Conservation (phyloP, 1,139 yeast species). For the Suhomyces yuchorum region DNA sequence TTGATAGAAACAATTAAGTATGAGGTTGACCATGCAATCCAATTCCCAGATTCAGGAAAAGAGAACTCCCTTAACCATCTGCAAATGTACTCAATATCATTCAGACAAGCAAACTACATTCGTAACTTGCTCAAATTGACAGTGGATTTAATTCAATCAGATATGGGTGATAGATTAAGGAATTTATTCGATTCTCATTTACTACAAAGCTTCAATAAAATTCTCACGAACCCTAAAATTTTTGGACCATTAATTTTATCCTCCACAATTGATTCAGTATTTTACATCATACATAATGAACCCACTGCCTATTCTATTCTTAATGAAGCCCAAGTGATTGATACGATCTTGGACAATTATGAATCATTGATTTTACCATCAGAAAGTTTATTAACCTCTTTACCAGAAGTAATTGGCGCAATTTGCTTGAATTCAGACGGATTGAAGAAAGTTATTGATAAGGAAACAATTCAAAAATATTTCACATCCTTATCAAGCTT, state of each 20-base stretch:
- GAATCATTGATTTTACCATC: constrained; percentile 55
- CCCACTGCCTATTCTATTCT: constrained; percentile 87
- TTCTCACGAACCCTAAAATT: constrained; percentile 56
- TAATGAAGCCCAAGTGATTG: constrained; percentile 76
- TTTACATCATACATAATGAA: constrained; percentile 81
- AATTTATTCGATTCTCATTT: constrained; percentile 85
- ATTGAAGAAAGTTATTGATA: constrained; percentile 53
- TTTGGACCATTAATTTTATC: constrained; percentile 77
- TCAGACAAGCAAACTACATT: constrained; percentile 64
- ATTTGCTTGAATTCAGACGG: constrained; percentile 80
- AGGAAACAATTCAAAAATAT: constrained; percentile 47
- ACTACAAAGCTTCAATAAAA: constrained; percentile 58
- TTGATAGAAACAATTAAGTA: constrained; percentile 63
- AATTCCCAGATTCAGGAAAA: constrained; percentile 43
- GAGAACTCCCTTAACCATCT: constrained; percentile 48
- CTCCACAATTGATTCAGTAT: constrained; percentile 64
- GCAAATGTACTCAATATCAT: constrained; percentile 57
- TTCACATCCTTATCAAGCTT: constrained; percentile 54
- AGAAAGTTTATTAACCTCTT: constrained; percentile 57
- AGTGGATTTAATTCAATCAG: constrained; percentile 64
- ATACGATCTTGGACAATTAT: constrained; percentile 61
- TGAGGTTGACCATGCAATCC: constrained; percentile 68
- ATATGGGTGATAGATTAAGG: constrained; percentile 82
- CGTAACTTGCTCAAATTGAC: constrained; percentile 62
- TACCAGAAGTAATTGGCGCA: constrained; percentile 84